Evolutionary conservation across 2,329 filamentous ascomycete species (phyloP).

Genomic region (Ophiostoma australiae): DNA sequence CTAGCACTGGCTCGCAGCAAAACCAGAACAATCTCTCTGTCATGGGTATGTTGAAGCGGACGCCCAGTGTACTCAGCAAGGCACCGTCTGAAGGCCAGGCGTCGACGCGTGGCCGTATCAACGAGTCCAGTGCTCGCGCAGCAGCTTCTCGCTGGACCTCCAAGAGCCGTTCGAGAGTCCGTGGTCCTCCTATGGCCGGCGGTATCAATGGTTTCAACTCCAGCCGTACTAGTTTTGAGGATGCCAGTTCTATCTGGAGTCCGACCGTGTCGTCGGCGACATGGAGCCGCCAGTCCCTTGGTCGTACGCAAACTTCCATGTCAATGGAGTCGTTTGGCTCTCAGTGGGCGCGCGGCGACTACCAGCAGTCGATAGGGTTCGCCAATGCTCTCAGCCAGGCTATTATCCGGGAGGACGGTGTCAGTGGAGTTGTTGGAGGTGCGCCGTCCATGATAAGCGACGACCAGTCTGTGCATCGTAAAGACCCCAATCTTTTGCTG

Average conservation of each 20-base stretch:
- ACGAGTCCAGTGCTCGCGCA: slow-evolving; percentile 48
- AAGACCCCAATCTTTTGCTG: slow-evolving; percentile 51
- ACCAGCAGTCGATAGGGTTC: slow-evolving; percentile 95
- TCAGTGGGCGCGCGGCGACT: slow-evolving; percentile 61
- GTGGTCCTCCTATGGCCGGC: slow-evolving; percentile 44
- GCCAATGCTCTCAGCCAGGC: slow-evolving; percentile 94
- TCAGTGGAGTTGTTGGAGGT: slow-evolving; percentile 35
- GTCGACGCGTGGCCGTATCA: slow-evolving; percentile 64
- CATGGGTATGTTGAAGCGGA: slow-evolving; percentile 72
- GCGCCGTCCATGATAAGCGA: slow-evolving; percentile 43
- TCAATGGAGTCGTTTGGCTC: slow-evolving; percentile 88
- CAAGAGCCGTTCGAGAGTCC: slow-evolving; percentile 70
- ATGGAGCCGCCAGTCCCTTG: slow-evolving; percentile 90
- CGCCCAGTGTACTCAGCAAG: slow-evolving; percentile 87
- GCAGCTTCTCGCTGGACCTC: slow-evolving; percentile 69
- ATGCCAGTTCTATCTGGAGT: slow-evolving; percentile 84
- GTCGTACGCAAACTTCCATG: slow-evolving; percentile 84
- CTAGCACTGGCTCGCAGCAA: slow-evolving; percentile 32
- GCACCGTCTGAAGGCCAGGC: slow-evolving; percentile 76
- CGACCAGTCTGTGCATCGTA: slow-evolving; percentile 34
- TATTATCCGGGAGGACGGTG: slow-evolving; percentile 81
- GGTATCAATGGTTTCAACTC: slow-evolving; percentile 69
- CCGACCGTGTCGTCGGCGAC: slow-evolving; percentile 80
- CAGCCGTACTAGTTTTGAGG: slow-evolving; percentile 89
- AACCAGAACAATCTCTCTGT: slow-evolving; percentile 65